Evolutionary conservation across 2,329 filamentous ascomycete species (phyloP).

Genomic region (Fonsecaea monophora): DNA sequence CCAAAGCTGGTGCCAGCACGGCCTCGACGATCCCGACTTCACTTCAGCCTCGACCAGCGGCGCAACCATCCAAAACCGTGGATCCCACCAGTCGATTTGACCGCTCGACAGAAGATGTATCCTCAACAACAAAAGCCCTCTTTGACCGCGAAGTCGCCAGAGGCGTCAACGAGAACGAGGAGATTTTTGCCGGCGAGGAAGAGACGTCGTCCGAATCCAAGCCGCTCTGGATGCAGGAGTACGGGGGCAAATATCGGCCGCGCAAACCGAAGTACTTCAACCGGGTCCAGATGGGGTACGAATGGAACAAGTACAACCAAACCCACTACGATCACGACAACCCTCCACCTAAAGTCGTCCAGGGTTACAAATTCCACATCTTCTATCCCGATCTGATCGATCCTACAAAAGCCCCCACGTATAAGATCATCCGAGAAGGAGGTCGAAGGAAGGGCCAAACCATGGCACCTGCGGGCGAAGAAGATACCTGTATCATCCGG

Average conservation of each 20-base stretch:
- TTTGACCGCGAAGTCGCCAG: conserved; percentile 93
- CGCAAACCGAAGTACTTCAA: conserved; percentile 98
- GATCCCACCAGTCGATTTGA: conserved; percentile 42
- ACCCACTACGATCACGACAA: conserved; percentile 99
- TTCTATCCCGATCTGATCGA: conserved; percentile 98
- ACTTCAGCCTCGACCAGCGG: conserved; percentile 8
- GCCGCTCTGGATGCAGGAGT: conserved; percentile 59
- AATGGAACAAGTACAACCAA: conserved; percentile 99
- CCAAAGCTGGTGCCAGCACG: conserved; percentile 47
- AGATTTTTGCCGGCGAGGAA: conserved; percentile 93
- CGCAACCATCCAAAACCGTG: conserved; percentile 35
- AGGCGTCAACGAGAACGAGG: conserved; percentile 90
- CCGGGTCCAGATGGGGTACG: conserved; percentile 97
- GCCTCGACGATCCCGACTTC: conserved; percentile 43
- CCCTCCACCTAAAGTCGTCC: conserved; percentile 94
- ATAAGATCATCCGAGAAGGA: conserved; percentile 92
- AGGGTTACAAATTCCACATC: conserved; percentile 99
- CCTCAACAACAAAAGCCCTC: conserved; percentile 73
- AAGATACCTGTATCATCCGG: conserved; percentile 94
- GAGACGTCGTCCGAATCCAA: conserved; percentile 57
- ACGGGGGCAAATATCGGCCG: conserved; percentile 76
- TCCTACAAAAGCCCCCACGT: conserved; percentile 91
- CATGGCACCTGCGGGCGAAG: conserved; percentile 89
- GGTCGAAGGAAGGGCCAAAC: conserved; percentile 89
- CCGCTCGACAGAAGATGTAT: conserved; percentile 23